These are phyloP conservation scores for Fusarium sublunatum DNA, from an alignment of 2,329 filamentous ascomycete species.

Conservation along the genomic window DNA sequence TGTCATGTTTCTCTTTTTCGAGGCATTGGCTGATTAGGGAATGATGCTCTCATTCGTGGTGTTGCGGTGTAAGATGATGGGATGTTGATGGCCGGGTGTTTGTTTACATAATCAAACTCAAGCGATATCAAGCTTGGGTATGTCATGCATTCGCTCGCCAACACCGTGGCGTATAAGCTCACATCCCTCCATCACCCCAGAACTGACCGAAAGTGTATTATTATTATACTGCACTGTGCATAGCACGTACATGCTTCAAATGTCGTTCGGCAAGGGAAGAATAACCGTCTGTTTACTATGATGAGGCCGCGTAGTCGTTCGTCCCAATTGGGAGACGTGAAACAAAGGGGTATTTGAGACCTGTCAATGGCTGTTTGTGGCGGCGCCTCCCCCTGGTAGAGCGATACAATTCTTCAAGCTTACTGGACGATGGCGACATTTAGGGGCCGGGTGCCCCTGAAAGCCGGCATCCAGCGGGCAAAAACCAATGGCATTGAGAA, in stretches of 20 bases:
- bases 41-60: conserved; percentile 1
- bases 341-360: conserved; percentile 36
- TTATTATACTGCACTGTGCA: conserved; percentile 4
- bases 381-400: conserved; percentile 44
- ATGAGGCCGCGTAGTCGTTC: conserved; percentile 27
- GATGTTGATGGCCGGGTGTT: conserved; percentile 7
- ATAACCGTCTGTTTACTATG: conserved; percentile 15
- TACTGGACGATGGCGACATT: conserved; percentile 29
- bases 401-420: conserved; percentile 12
- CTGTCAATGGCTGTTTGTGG: conserved; percentile 40
- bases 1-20: conserved; percentile 17
- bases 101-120: conserved; percentile 1
- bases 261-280: conserved; percentile 1
- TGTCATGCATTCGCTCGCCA: conserved; percentile 29
- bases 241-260: not conserved
- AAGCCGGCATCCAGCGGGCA: conserved; percentile 20
- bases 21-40: conserved; percentile 20
- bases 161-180: conserved; percentile 16
- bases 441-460: conserved; percentile 35
- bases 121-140: conserved; percentile 1
- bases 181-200: not conserved
- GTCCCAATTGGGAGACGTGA: conserved; percentile 43
- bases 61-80: conserved; percentile 16
- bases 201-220: conserved; percentile 15
- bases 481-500: conserved; percentile 5